These are phyloP conservation scores for Lentinula edodes DNA, from an alignment of 768 basidiomycete genomes.

Conservation along the genomic window DNA sequence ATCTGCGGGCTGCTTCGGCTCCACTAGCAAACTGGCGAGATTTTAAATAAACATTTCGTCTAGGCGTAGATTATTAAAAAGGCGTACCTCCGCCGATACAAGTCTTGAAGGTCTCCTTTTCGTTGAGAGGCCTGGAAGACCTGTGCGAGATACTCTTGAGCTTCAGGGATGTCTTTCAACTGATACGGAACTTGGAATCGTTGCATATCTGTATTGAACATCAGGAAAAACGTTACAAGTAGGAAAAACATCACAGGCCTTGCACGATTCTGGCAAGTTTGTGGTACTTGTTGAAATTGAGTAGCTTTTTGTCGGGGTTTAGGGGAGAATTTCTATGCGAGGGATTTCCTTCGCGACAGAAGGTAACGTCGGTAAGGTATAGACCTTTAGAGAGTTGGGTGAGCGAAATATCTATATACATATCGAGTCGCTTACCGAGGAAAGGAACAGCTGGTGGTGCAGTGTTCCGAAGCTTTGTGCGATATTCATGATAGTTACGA, in stretches of 20 bases:
- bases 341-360: constrained; percentile 93
- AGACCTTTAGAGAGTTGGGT: constrained; percentile 44
- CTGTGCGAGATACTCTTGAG: constrained; percentile 71
- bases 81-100: constrained; percentile 77
- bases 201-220: constrained; percentile 64
- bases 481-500: constrained; percentile 88
- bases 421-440: constrained; percentile 54
- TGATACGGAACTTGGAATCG: constrained; percentile 86
- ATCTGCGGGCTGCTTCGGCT: constrained; percentile 78
- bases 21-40: constrained; percentile 62
- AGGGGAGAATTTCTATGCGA: constrained; percentile 76
- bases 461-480: constrained; percentile 80
- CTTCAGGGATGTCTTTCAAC: constrained; percentile 84
- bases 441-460: constrained; percentile 92
- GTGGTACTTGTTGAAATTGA: constrained; percentile 97
- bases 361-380: constrained; percentile 89
- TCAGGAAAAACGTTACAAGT: neutral
- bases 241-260: constrained; percentile 34
- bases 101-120: constrained; percentile 78
- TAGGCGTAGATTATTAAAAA: constrained; percentile 1
- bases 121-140: constrained; percentile 72
- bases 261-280: constrained; percentile 83
- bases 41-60: constrained; percentile 6
- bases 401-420: neutral
- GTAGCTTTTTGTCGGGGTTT: constrained; percentile 68